Conservation (phyloP, 176 grass and related monocot genomes). For the Aechmea fasciata region DNA sequence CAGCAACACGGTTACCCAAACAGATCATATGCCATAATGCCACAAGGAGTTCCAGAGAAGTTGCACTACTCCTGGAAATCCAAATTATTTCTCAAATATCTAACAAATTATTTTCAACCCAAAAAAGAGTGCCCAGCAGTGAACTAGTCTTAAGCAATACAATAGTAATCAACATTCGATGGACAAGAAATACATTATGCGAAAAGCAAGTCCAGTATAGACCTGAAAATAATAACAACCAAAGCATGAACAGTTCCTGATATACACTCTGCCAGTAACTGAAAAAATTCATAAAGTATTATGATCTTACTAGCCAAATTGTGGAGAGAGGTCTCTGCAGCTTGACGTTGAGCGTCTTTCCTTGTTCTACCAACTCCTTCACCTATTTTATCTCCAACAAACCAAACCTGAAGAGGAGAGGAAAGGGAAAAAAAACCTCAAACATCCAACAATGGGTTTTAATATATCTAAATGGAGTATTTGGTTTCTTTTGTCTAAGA, state of each 20-base stretch:
- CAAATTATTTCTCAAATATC: background rate
- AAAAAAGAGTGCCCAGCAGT: background rate
- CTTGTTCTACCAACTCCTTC: slow-evolving; percentile 81
- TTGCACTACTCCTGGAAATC: background rate
- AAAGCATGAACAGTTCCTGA: slow-evolving; percentile 16
- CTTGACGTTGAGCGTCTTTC: slow-evolving; percentile 58
- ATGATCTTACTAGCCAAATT: slow-evolving; percentile 55
- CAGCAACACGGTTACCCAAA: background rate
- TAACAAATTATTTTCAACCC: background rate
- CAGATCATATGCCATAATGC: background rate
- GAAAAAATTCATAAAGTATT: background rate
- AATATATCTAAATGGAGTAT: no score
- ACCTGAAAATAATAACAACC: background rate
- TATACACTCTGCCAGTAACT: slow-evolving; percentile 12
- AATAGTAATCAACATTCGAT: no score
- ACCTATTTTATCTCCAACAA: slow-evolving; percentile 83
- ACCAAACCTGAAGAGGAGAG: slow-evolving; percentile 58
- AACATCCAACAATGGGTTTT: background rate
- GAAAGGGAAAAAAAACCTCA: slow-evolving; percentile 11
- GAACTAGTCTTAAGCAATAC: background rate
- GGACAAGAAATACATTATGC: no score
- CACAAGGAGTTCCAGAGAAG: background rate
- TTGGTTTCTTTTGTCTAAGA: no score
- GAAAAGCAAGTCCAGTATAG: slow-evolving; percentile 2
- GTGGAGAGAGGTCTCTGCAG: slow-evolving; percentile 59